A percentile compares a stretch with the other conserved stretches of the same genome.
Conservation (phyloP, 345 rosid species). For the Draba incana region DNA sequence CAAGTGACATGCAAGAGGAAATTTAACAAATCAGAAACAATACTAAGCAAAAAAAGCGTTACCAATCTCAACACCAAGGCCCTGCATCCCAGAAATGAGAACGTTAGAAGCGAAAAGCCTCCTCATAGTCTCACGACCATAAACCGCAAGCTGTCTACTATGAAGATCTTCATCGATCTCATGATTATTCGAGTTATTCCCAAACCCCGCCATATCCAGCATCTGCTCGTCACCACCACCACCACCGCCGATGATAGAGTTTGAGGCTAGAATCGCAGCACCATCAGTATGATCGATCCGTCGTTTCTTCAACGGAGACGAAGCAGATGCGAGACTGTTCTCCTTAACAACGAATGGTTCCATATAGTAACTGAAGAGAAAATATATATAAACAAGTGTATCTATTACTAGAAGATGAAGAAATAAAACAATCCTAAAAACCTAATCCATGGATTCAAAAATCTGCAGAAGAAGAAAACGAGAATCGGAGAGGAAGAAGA, state of each 20-base stretch:
- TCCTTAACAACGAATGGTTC: slow-evolving; percentile 43
- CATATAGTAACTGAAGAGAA: slow-evolving; percentile 39
- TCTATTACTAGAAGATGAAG: not conserved
- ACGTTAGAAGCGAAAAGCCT: slow-evolving; percentile 68
- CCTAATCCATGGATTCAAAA: slow-evolving; percentile 20
- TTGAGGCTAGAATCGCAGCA: slow-evolving; percentile 7
- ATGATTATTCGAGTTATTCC: slow-evolving; percentile 41
- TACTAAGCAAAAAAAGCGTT: slow-evolving; percentile 17
- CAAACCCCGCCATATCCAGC: slow-evolving; percentile 43
- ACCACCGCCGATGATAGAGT: slow-evolving; percentile 31
- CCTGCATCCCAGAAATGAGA: slow-evolving; percentile 69
- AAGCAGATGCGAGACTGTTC: slow-evolving; percentile 36
- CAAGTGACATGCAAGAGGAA: slow-evolving; percentile 26
- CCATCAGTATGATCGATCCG: slow-evolving; percentile 44
- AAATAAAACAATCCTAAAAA: not conserved
- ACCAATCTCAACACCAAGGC: slow-evolving; percentile 83
- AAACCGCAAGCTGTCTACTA: slow-evolving; percentile 80
- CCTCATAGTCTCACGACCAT: slow-evolving; percentile 79
- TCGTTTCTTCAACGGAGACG: slow-evolving; percentile 42
- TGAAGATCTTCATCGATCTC: slow-evolving; percentile 81
- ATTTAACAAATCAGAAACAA: not conserved
- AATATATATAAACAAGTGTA: not conserved
- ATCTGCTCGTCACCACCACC: slow-evolving; percentile 22
- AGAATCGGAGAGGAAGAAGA: slow-evolving; percentile 18
- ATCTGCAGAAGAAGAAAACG: slow-evolving; percentile 23